A percentile compares a stretch with the other conserved stretches of the same genome.
Evolutionary conservation across 83 land plant species (phyloP).

Genomic region (Picea mariana): DNA sequence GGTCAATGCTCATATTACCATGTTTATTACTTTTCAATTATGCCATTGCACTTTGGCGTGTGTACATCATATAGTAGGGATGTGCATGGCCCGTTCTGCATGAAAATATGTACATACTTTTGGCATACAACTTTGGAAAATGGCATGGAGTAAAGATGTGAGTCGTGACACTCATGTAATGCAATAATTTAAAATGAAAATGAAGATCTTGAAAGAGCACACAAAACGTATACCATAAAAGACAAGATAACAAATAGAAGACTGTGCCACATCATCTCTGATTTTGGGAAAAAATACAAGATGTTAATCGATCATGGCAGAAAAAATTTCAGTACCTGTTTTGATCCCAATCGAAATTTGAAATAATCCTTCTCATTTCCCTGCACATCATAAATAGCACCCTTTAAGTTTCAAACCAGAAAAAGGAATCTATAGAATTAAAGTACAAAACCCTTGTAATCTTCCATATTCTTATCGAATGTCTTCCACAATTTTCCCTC

Average conservation of each 20-base stretch:
- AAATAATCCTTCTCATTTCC: constrained; percentile 88
- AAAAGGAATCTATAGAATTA: neutral
- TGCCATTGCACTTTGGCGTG: neutral
- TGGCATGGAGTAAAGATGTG: neutral
- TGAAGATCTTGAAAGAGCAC: neutral
- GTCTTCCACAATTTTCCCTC: too few species aligned
- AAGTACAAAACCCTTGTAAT: too few species aligned
- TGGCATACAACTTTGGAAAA: constrained; percentile 3
- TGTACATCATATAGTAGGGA: neutral
- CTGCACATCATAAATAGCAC: constrained; percentile 31
- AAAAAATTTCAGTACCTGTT: constrained; percentile 46
- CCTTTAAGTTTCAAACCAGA: neutral
- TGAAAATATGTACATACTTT: neutral
- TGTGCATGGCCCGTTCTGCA: neutral
- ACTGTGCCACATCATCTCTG: neutral
- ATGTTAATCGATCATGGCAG: neutral
- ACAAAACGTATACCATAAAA: neutral
- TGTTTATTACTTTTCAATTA: too few species aligned
- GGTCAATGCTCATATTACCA: too few species aligned
- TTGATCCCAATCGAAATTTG: constrained; percentile 73
- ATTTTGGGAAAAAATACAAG: neutral
- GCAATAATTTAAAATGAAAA: neutral
- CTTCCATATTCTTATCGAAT: too few species aligned
- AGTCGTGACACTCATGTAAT: neutral
- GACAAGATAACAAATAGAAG: neutral